Evolutionary conservation across 169 alveolate species (phyloP).

Genomic region (Plasmodium cynomolgi): DNA sequence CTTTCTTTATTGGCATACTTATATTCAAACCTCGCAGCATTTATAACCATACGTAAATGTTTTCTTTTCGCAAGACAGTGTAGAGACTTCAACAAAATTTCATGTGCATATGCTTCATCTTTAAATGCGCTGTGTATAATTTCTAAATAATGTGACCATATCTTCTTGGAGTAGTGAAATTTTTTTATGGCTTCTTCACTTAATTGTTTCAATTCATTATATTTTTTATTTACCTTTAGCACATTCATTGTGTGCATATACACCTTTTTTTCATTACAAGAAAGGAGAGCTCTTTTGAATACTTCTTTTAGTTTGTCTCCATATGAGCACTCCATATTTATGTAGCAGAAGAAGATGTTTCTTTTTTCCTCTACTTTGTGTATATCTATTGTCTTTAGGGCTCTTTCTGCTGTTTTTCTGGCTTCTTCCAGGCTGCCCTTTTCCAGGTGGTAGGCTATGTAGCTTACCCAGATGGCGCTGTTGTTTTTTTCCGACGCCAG

Average conservation of each 20-base stretch:
- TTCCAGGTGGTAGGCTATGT: conserved; percentile 87
- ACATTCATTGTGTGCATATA: conserved; percentile 80
- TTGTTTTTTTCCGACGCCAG: conserved; percentile 78
- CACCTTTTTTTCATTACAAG: conserved; percentile 79
- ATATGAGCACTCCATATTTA: conserved; percentile 87
- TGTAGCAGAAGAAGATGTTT: conserved; percentile 87
- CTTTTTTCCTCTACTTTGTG: conserved; percentile 83
- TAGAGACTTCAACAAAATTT: conserved; percentile 76
- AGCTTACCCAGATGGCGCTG: conserved; percentile 81
- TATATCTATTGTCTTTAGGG: conserved; percentile 83
- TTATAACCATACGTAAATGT: conserved; percentile 78
- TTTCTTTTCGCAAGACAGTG: conserved; percentile 75
- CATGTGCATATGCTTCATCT: conserved; percentile 76
- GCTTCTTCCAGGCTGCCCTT: conserved; percentile 85
- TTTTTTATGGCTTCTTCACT: conserved; percentile 80
- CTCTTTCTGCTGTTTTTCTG: conserved; percentile 86
- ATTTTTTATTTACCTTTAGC: conserved; percentile 74
- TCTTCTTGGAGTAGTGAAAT: conserved; percentile 82
- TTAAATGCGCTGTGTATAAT: conserved; percentile 67
- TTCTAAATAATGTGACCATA: conserved; percentile 33
- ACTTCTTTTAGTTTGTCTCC: conserved; percentile 84
- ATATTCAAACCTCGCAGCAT: conserved; percentile 88
- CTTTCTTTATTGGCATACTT: conserved; percentile 79
- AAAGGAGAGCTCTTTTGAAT: conserved; percentile 80
- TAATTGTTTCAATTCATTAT: conserved; percentile 78